A percentile compares a stretch with the other conserved stretches of the same genome.
Evolutionary conservation across 2,329 filamentous ascomycete species (phyloP).

Genomic region (Diaporthe sp.): DNA sequence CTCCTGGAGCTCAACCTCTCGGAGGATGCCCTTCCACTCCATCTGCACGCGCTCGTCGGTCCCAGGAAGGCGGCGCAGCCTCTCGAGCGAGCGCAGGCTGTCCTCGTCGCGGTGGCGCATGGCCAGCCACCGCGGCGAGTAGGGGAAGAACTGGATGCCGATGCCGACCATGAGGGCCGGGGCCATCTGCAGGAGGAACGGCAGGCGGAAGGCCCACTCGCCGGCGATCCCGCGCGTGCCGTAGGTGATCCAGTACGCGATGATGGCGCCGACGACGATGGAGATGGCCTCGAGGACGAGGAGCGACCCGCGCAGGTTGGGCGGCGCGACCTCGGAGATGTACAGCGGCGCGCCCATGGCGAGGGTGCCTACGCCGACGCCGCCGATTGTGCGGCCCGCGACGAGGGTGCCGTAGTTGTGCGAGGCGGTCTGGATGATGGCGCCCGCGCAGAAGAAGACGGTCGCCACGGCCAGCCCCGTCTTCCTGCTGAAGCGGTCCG

Average conservation of each 20-base stretch:
- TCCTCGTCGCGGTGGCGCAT: slow-evolving; percentile 50
- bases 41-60: slow-evolving; percentile 58
- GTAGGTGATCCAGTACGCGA: slow-evolving; percentile 59
- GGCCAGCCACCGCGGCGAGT: slow-evolving; percentile 52
- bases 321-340: slow-evolving; percentile 46
- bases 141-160: slow-evolving; percentile 67
- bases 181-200: slow-evolving; percentile 65
- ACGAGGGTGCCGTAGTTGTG: slow-evolving; percentile 51
- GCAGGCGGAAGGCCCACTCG: slow-evolving; percentile 59
- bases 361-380: slow-evolving; percentile 57
- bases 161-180: slow-evolving; percentile 68
- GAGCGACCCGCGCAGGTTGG: slow-evolving; percentile 43
- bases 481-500: slow-evolving; percentile 51
- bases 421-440: slow-evolving; percentile 59
- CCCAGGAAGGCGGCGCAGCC: slow-evolving; percentile 49
- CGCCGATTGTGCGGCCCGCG: slow-evolving; percentile 58
- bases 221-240: slow-evolving; percentile 58
- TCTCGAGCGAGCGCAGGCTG: slow-evolving; percentile 49
- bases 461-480: slow-evolving; percentile 53
- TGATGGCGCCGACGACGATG: slow-evolving; percentile 58
- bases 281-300: slow-evolving; percentile 48
- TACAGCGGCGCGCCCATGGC: slow-evolving; percentile 50
- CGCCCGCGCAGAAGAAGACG: slow-evolving; percentile 56
- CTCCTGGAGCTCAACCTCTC: slow-evolving; percentile 61
- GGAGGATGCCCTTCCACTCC: slow-evolving; percentile 63